Conservation (phyloP, 139 green algal species). For the Astrephomene gubernaculifera region DNA sequence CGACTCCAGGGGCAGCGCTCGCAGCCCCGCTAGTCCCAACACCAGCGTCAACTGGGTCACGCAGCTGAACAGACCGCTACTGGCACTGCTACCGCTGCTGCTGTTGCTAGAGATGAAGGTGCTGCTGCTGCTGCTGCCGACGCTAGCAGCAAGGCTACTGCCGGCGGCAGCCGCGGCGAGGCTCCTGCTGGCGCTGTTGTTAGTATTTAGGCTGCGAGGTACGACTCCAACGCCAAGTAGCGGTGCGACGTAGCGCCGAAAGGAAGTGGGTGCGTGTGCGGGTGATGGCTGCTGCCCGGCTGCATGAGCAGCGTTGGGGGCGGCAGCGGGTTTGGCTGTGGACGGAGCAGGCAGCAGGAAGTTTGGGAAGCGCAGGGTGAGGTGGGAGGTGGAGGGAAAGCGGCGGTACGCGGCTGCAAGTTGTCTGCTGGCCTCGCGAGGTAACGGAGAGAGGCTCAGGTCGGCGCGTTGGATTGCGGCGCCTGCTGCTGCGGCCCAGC, state of each 20-base stretch:
- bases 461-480: neutral
- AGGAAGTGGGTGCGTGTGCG: neutral
- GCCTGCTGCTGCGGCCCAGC: neutral
- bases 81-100: too few species aligned
- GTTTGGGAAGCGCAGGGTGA: constrained; percentile 7
- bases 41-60: neutral
- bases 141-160: neutral
- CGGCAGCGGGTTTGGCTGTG: neutral
- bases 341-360: constrained; percentile 10
- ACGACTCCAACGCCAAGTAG: neutral
- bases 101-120: neutral
- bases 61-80: neutral
- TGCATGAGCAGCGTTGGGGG: neutral
- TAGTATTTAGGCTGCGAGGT: too few species aligned
- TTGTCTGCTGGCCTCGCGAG: neutral
- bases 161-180: too few species aligned
- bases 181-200: too few species aligned
- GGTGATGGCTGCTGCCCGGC: neutral
- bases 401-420: neutral
- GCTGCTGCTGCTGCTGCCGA: neutral
- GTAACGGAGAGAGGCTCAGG: neutral
- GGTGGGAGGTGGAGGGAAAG: neutral
- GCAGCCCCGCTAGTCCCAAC: neutral
- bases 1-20: neutral
- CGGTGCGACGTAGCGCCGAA: neutral